A percentile compares a stretch with the other conserved stretches of the same genome.
phyloP scores from a whole-genome alignment of 2,329 filamentous ascomycete species.

The Diaporthe amygdali region DNA sequence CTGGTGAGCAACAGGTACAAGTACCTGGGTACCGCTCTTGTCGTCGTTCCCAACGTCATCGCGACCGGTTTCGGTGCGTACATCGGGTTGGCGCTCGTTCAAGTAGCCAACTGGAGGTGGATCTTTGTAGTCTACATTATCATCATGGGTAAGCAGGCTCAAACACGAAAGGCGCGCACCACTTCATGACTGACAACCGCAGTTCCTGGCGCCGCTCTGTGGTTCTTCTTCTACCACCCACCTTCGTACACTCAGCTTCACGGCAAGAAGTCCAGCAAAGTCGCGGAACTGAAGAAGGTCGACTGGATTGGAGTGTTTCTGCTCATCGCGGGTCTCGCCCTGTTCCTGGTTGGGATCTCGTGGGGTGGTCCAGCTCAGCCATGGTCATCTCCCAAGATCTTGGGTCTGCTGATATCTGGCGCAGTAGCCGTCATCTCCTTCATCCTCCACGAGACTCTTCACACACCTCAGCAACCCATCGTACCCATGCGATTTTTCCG shows the following conservation, averaged over 20 bases:
- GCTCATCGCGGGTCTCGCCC: slow-evolving; percentile 48
- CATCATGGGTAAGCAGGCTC: slow-evolving; percentile 29
- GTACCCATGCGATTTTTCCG: no score
- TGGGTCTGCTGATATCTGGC: no score
- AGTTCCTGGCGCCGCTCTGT: no score
- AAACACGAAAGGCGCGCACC: no score
- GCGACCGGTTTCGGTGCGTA: no score
- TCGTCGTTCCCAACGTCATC: slow-evolving; percentile 38
- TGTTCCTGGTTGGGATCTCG: slow-evolving; percentile 52
- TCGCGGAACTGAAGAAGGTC: slow-evolving; percentile 39
- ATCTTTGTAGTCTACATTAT: slow-evolving; percentile 49
- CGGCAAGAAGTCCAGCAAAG: slow-evolving; percentile 40
- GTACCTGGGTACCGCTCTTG: slow-evolving; percentile 37
- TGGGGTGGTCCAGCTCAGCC: slow-evolving; percentile 47
- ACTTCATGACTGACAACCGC: no score
- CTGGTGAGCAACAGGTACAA: slow-evolving; percentile 49
- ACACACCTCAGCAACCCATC: no score
- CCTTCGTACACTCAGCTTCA: slow-evolving; percentile 45
- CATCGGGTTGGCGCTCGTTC: no score
- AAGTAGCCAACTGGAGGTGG: slow-evolving; percentile 39
- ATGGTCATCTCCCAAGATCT: slow-evolving; percentile 34
- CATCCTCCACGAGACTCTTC: no score
- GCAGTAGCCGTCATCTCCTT: no score
- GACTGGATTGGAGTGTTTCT: slow-evolving; percentile 52
- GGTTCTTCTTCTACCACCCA: slow-evolving; percentile 45